phyloP scores from a whole-genome alignment of 805 yeast genomes.

The Candida germanica region DNA sequence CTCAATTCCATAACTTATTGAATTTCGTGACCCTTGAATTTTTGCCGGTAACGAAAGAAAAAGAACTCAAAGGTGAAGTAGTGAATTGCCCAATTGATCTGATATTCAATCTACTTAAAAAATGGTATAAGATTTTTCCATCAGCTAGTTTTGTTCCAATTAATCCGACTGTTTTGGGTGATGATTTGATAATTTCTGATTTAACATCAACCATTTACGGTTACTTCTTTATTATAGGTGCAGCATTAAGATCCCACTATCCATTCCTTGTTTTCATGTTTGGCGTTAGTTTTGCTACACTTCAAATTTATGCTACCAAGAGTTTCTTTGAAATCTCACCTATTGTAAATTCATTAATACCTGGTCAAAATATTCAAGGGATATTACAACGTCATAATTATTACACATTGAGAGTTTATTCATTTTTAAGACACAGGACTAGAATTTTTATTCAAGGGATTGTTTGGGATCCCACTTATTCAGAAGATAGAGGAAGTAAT shows the following conservation, averaged over 20 bases:
- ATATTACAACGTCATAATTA: constrained; percentile 23
- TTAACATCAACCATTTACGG: constrained; percentile 18
- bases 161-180: constrained; percentile 2
- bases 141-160: constrained; percentile 10
- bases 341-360: constrained; percentile 8
- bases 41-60: constrained; percentile 15
- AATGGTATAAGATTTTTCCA: constrained; percentile 22
- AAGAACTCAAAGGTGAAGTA: constrained; percentile 15
- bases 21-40: constrained; percentile 15
- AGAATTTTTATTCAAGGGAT: constrained; percentile 17
- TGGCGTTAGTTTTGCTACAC: constrained; percentile 18
- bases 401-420: constrained; percentile 21
- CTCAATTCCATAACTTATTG: constrained; percentile 16
- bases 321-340: constrained; percentile 10
- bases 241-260: constrained; percentile 20
- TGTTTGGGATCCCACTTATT: constrained; percentile 16
- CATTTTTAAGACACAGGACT: constrained; percentile 21
- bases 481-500: constrained; percentile 13
- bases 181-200: constrained; percentile 12
- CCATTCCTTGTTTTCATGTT: constrained; percentile 22
- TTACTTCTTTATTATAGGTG: constrained; percentile 21
- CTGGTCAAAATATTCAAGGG: constrained; percentile 12
- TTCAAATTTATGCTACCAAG: constrained; percentile 6
- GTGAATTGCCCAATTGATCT: constrained; percentile 18
- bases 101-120: constrained; percentile 17